Evolutionary conservation across 2,329 filamentous ascomycete species (phyloP).

Genomic region (Cytospora paraplurivora): DNA sequence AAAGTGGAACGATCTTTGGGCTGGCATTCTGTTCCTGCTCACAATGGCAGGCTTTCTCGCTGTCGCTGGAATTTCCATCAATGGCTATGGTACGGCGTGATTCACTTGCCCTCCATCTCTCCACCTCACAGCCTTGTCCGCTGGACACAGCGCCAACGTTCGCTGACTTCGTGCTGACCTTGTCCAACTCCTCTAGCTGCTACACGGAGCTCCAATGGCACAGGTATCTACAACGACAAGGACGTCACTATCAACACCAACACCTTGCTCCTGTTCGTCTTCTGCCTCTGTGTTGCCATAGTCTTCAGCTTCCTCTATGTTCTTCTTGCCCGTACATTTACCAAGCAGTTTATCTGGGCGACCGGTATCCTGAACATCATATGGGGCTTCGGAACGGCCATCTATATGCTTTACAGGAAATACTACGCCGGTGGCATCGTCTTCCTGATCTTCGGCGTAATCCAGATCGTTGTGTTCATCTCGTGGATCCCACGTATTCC

Average conservation of each 20-base stretch:
- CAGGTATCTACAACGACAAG: constrained; percentile 72
- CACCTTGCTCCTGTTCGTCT: constrained; percentile 82
- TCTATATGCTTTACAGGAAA: constrained; percentile 77
- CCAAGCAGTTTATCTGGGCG: constrained; percentile 90
- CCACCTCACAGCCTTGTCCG: not conserved
- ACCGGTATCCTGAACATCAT: constrained; percentile 87
- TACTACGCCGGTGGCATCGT: constrained; percentile 87
- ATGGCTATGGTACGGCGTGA: constrained; percentile 63
- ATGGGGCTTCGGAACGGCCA: constrained; percentile 80
- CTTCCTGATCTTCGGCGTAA: constrained; percentile 79
- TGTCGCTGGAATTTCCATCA: constrained; percentile 74
- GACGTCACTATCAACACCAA: constrained; percentile 72
- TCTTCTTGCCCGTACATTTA: constrained; percentile 72
- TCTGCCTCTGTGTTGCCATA: constrained; percentile 73
- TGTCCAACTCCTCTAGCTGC: constrained; percentile 35
- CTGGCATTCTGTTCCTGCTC: constrained; percentile 63
- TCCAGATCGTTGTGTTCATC: constrained; percentile 81
- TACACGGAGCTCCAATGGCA: constrained; percentile 64
- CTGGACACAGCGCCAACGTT: no score
- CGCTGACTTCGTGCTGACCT: constrained; percentile 17
- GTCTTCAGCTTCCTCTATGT: constrained; percentile 79
- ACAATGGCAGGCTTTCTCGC: constrained; percentile 65
- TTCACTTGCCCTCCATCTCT: not conserved
- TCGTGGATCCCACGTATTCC: constrained; percentile 90
- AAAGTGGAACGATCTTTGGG: constrained; percentile 93